A percentile compares a stretch with the other conserved stretches of the same genome.
Evolutionary conservation across 2,329 filamentous ascomycete genomes (phyloP).

Genomic region (Aotearoamyces nothofagi): DNA sequence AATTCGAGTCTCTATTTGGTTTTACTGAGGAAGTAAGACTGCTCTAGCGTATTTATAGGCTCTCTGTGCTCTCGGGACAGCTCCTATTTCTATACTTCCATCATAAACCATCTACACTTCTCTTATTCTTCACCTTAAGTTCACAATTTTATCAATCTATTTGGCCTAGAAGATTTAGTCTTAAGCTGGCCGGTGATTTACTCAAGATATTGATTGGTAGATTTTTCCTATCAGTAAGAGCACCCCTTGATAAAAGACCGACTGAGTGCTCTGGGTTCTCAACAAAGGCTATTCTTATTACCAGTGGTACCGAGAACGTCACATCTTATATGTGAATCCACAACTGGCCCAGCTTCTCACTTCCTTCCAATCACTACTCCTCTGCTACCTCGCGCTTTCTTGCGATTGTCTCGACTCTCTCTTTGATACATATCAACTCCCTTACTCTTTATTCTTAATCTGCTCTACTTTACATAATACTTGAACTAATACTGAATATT

Average conservation of each 20-base stretch:
- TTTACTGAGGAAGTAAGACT: background rate
- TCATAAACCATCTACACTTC: background rate
- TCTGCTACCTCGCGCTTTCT: background rate
- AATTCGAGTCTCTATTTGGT: slow-evolving; percentile 7
- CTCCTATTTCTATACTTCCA: background rate
- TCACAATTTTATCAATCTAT: background rate
- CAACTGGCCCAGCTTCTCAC: background rate
- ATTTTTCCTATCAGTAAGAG: background rate
- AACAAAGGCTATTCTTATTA: too few species aligned
- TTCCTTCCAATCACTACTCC: background rate
- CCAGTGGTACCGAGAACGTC: too few species aligned
- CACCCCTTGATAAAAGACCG: background rate
- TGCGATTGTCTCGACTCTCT: background rate
- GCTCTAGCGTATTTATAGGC: too few species aligned
- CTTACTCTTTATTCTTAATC: background rate
- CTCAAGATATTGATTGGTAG: background rate
- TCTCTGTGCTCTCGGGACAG: background rate
- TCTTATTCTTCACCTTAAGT: background rate
- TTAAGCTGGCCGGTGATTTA: background rate
- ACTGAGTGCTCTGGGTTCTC: too few species aligned
- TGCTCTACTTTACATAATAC: background rate
- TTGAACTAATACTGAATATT: background rate
- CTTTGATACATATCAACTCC: background rate
- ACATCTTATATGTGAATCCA: background rate
- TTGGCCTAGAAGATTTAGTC: background rate